Evolutionary conservation across 768 basidiomycete genomes (phyloP).

Genomic region (Cystobasidiopsis lactophilus): DNA sequence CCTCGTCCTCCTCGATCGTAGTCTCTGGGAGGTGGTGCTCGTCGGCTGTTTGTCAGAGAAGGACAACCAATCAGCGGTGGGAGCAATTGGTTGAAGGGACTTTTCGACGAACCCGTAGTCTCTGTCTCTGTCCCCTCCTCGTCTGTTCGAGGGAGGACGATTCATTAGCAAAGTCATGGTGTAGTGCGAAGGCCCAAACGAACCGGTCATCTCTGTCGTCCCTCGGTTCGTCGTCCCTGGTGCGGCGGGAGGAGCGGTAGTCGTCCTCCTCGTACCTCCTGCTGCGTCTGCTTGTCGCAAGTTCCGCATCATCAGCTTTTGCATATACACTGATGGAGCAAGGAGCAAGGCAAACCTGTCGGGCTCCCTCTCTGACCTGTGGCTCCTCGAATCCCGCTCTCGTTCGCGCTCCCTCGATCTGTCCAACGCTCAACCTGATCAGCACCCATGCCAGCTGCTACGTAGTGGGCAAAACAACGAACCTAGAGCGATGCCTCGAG

Average conservation of each 20-base stretch:
- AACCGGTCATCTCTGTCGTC: not conserved
- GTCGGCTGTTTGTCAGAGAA: not conserved
- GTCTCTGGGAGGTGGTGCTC: slow-evolving; percentile 1
- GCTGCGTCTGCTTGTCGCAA: not conserved
- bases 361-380: too few species aligned
- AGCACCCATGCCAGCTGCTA: too few species aligned
- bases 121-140: slow-evolving; percentile 14
- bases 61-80: not conserved
- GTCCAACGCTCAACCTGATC: too few species aligned
- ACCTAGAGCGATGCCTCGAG: too few species aligned
- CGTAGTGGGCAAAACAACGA: too few species aligned
- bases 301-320: too few species aligned
- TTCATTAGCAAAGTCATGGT: too few species aligned
- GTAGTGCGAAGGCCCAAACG: not conserved
- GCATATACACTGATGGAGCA: too few species aligned
- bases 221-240: not conserved
- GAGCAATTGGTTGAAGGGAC: slow-evolving; percentile 6
- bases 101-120: slow-evolving; percentile 1
- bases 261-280: slow-evolving; percentile 1
- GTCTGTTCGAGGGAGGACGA: not conserved
- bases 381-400: too few species aligned
- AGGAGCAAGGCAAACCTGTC: too few species aligned
- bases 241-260: not conserved
- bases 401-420: too few species aligned
- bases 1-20: slow-evolving; percentile 10